Base-by-base conservation (phyloP, 495 filamentous ascomycete species). In the Aspergillus ellipticus region DNA sequence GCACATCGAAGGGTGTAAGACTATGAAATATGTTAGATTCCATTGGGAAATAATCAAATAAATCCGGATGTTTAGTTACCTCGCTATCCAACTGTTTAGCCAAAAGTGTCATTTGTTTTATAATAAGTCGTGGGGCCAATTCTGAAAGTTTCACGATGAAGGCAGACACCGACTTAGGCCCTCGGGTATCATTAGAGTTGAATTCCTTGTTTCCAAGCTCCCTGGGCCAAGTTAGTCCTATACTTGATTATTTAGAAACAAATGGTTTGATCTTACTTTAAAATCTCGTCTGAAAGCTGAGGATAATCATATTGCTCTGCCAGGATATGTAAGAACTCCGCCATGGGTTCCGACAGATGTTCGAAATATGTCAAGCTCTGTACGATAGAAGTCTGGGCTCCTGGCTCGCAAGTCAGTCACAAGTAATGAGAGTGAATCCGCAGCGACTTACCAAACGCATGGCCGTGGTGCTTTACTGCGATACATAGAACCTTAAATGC, bases 311-410 rank as follows among this genome's bases (percentile, higher is more conserved):
- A 99, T 81, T 97, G 91, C 65, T 97, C 92, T 0, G 89, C 82
- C 21, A 99, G 79, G 61, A 99, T 99, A 59, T 97, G 92, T 0
- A 97, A 76, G 62, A 97, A 96, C 70, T 99, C 94, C 19, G 94
- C 95, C 94, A 99, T 99, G 0, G 95, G 95, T 67, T 99, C 94
- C 0, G 94, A 91, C 15, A 99, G 74, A 69, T 99, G 94, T 70
- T 99, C 94, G 55, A 97, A 99, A 71, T 99, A 99, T 0, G 95
- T 94, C 54, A 99, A 74, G 63, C 92, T 97, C 66, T 97, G 94
- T 45, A 97, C 89, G 66, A 97, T 96, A 8, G 92, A 95, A 6
- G 95, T 97, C 82, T 97, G 94, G 19, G 94, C 95, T 46, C 90
- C 93, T 96, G 56, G 17, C n/a, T 28, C 19, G 15, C 15, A 3